These are phyloP conservation scores for Xylaria sp. DNA, from an alignment of 2,329 filamentous ascomycete genomes.

Conservation along the genomic window DNA sequence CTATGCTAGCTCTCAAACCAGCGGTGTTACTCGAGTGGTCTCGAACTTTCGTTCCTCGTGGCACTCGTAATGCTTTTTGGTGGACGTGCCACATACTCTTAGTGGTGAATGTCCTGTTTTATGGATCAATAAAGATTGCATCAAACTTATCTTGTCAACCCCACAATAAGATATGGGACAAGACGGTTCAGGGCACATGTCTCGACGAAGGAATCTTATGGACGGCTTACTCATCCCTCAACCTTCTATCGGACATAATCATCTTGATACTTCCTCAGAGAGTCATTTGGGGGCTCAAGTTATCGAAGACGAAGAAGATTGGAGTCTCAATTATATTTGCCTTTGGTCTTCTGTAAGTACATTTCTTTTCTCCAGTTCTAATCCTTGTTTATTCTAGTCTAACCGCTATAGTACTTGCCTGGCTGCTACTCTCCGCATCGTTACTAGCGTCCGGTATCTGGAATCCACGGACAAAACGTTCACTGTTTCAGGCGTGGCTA, in stretches of 20 bases:
- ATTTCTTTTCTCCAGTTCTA: not conserved
- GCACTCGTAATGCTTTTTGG: slow-evolving; percentile 45
- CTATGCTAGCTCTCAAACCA: slow-evolving; percentile 17
- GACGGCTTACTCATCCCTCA: slow-evolving; percentile 40
- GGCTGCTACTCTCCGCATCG: slow-evolving; percentile 6
- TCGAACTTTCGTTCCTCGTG: slow-evolving; percentile 43
- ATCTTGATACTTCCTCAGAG: slow-evolving; percentile 49
- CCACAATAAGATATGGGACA: slow-evolving; percentile 45
- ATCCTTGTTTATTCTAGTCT: not conserved
- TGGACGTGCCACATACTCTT: slow-evolving; percentile 38
- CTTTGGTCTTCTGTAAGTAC: slow-evolving; percentile 19
- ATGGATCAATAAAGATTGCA: slow-evolving; percentile 1
- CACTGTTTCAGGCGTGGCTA: slow-evolving; percentile 4
- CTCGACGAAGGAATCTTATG: slow-evolving; percentile 38
- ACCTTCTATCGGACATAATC: slow-evolving; percentile 44
- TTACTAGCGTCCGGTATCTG: slow-evolving; percentile 4
- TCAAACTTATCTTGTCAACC: slow-evolving; percentile 43
- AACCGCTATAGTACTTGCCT: not conserved
- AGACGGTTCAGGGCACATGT: slow-evolving; percentile 42
- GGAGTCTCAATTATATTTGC: slow-evolving; percentile 26
- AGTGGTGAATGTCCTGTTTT: slow-evolving; percentile 6
- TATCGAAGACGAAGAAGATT: slow-evolving; percentile 18
- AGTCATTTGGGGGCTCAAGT: slow-evolving; percentile 45
- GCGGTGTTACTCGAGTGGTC: slow-evolving; percentile 54
- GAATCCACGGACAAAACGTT: slow-evolving; percentile 1